Evolutionary conservation across 768 basidiomycete species (phyloP).

Genomic region (Termitomyces sp.): DNA sequence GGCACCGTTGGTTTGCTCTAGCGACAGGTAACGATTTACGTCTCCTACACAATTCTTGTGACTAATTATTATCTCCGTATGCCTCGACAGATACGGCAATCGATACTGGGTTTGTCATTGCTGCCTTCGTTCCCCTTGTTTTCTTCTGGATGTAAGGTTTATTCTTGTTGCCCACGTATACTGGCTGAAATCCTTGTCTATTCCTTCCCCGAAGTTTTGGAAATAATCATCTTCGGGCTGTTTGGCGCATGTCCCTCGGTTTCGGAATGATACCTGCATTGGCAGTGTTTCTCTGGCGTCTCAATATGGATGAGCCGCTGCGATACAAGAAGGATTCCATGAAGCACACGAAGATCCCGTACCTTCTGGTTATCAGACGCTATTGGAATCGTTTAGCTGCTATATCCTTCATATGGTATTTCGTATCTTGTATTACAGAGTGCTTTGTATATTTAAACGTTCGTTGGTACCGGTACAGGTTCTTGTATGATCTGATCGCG

Average conservation of each 20-base stretch:
- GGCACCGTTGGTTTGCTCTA: slow-evolving; percentile 79
- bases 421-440: neutral
- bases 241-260: slow-evolving; percentile 83
- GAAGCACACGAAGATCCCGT: slow-evolving; percentile 68
- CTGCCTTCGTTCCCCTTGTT: slow-evolving; percentile 76
- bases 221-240: slow-evolving; percentile 68
- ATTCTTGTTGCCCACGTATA: neutral
- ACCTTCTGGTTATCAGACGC: slow-evolving; percentile 64
- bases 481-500: slow-evolving; percentile 78
- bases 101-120: slow-evolving; percentile 72
- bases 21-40: slow-evolving; percentile 65
- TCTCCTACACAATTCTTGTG: neutral
- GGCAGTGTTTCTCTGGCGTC: slow-evolving; percentile 77
- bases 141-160: slow-evolving; percentile 76
- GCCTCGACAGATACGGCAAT: slow-evolving; percentile 64
- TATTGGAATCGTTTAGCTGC: slow-evolving; percentile 73
- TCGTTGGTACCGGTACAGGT: slow-evolving; percentile 29
- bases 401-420: slow-evolving; percentile 68
- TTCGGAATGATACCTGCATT: slow-evolving; percentile 76
- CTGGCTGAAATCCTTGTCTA: neutral
- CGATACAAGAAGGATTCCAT: slow-evolving; percentile 74
- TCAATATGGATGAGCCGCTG: slow-evolving; percentile 75
- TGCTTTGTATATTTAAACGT: neutral
- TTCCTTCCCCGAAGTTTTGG: slow-evolving; percentile 48
- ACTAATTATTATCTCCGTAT: neutral